Evolutionary conservation across 192 early-diverging fungal species (phyloP).

Genomic region (Mortierella alpina): DNA sequence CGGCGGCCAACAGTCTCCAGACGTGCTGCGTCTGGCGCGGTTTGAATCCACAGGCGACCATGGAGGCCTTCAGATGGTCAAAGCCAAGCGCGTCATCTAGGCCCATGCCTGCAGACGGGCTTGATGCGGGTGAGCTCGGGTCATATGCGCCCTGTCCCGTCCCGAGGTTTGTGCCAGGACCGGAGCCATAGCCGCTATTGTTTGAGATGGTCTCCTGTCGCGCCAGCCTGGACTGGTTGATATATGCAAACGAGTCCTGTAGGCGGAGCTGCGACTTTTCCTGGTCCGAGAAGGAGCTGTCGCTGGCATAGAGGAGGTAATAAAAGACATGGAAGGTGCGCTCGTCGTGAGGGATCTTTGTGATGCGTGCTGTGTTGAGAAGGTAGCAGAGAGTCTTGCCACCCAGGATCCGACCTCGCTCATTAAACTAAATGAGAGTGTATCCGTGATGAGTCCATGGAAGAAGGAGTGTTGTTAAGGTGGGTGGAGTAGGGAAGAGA

Average conservation of each 20-base stretch:
- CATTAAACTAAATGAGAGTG: constrained; percentile 67
- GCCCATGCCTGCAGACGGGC: constrained; percentile 47
- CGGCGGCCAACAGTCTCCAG: constrained; percentile 87
- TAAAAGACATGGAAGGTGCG: constrained; percentile 84
- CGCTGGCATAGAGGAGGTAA: constrained; percentile 79
- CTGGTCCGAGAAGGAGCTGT: constrained; percentile 52
- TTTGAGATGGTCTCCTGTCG: constrained; percentile 26
- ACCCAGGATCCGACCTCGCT: constrained; percentile 84
- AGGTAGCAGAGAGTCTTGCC: constrained; percentile 79
- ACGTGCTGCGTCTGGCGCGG: constrained; percentile 78
- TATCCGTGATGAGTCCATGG: background rate
- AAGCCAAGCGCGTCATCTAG: constrained; percentile 68
- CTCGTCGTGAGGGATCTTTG: constrained; percentile 66
- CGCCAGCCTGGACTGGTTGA: constrained; percentile 54
- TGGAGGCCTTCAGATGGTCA: constrained; percentile 71
- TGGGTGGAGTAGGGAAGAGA: background rate
- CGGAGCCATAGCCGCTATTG: background rate
- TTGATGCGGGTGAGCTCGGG: background rate
- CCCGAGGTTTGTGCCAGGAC: background rate
- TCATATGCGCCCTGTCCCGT: background rate
- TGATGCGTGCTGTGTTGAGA: constrained; percentile 72
- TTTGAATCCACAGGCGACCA: constrained; percentile 71
- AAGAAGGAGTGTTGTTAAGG: background rate
- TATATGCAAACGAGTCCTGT: constrained; percentile 67
- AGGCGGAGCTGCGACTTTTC: constrained; percentile 77